Conservation (phyloP, 2,329 filamentous ascomycete species). For the Aspergillus tubingensis region DNA sequence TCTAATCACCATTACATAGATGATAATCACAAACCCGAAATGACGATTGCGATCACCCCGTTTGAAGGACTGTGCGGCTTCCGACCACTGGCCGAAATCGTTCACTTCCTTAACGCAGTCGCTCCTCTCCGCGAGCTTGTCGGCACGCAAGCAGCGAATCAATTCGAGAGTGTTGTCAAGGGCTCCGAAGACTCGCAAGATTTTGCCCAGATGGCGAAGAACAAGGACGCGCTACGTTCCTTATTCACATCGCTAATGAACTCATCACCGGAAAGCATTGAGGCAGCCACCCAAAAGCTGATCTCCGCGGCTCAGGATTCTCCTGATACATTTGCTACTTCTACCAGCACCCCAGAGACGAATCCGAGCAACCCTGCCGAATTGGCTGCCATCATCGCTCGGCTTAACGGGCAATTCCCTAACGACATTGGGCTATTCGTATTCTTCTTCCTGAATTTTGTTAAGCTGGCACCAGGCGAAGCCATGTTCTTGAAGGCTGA, state of each 20-base stretch:
- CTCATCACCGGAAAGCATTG: constrained; percentile 66
- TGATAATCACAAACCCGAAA: constrained; percentile 99
- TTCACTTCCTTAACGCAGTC: constrained; percentile 74
- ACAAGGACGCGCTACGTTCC: constrained; percentile 76
- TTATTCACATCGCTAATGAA: constrained; percentile 82
- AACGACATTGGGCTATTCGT: constrained; percentile 91
- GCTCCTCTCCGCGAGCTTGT: constrained; percentile 67
- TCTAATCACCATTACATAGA: constrained; percentile 51
- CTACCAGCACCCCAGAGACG: constrained; percentile 34
- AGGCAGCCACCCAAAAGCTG: constrained; percentile 66
- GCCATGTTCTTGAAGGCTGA: constrained; percentile 95
- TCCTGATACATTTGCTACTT: constrained; percentile 70
- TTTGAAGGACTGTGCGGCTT: constrained; percentile 98
- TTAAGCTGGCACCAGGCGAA: constrained; percentile 83
- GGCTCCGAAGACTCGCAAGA: constrained; percentile 57
- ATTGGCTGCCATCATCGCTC: constrained; percentile 73
- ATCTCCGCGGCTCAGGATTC: constrained; percentile 69
- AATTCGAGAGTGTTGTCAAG: constrained; percentile 58
- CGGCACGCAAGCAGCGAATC: constrained; percentile 53
- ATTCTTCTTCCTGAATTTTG: constrained; percentile 95
- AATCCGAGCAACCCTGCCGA: constrained; percentile 52
- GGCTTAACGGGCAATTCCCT: constrained; percentile 82
- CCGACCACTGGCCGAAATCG: constrained; percentile 80
- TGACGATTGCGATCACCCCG: constrained; percentile 95
- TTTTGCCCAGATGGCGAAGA: constrained; percentile 53